Evolutionary conservation across 2,329 filamentous ascomycete species (phyloP), one percentile per base, ranked within the genome.

Genomic region (Exophiala sp.): DNA sequence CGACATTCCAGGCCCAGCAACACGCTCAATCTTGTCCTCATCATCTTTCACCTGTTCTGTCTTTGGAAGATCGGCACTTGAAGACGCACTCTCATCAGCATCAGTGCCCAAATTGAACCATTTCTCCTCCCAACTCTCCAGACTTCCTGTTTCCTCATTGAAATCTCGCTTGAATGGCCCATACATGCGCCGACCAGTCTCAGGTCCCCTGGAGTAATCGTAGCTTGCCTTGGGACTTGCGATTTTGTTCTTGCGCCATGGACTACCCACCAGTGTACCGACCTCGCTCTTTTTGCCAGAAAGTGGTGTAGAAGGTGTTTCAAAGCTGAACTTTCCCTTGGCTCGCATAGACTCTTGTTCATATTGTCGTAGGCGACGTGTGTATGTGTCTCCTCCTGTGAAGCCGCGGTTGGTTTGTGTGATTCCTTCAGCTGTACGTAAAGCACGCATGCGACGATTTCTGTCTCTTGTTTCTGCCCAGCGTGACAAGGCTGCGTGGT

Each of bases 41-140:
- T 35, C 33, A 24, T 21, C 18, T 14, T 50, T 42, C 34, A 33
- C 41, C 35, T 16, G 10, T 11, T 21, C 39, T 20, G 14, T 34
- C 29, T 21, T 36, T n/a, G 20, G n/a, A 16, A 21, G 20, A 38
- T 48, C 45, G 10, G 24, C 20, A 29, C 4, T 16, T 11, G 40
- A 16, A 14, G 40, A 20, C 18, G 40, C n/a, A n/a, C 34, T 21
- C 11, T 12, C 34, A 7, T 44, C 47, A 7, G 7, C 29, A n/a
- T 50, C 50, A 5, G 5, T 52, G 40, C 55, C 55, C 43, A 58
- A 20, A 8, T 29, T 42, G 41, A 52, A 69, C 54, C 57, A 60
- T 20, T 40, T 53, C 49, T 60, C 57, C 29, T 60, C 51, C 57
- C 54, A 57, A 24, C 50, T 57, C 47, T 57, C 47, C 39, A 59